Evolutionary conservation across 208 protist genomes (phyloP).

Genomic region (Trypanosoma boissoni): DNA sequence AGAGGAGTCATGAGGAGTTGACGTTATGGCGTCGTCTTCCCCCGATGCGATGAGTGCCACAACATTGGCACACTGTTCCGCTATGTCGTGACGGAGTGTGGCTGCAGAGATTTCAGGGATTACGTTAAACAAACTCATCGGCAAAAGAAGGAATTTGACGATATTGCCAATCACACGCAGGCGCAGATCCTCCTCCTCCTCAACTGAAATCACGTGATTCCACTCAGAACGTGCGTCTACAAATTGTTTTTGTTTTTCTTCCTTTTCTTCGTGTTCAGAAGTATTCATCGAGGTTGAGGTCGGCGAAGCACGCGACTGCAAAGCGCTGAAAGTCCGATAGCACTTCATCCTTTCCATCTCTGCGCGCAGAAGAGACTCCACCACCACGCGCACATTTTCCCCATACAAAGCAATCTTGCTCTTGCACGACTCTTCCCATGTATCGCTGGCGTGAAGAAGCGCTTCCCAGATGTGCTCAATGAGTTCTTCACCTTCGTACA

Average conservation of each 20-base stretch:
- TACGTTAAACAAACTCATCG: constrained; percentile 60
- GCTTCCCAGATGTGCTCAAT: constrained; percentile 70
- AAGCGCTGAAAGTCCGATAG: constrained; percentile 40
- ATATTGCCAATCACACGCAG: constrained; percentile 68
- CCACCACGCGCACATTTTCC: constrained; percentile 61
- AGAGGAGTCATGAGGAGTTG: too few relatives aligned
- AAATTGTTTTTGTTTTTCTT: constrained; percentile 3
- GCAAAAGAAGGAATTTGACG: constrained; percentile 74
- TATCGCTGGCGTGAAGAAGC: constrained; percentile 40
- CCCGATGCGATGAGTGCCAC: constrained; percentile 14
- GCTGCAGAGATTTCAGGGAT: background rate
- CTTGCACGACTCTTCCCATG: constrained; percentile 20
- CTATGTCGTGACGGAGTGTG: constrained; percentile 18
- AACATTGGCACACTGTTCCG: constrained; percentile 19
- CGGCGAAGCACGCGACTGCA: too few relatives aligned
- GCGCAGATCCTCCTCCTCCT: constrained; percentile 72
- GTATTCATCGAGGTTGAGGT: too few relatives aligned
- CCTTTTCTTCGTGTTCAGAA: constrained; percentile 3
- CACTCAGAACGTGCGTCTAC: background rate
- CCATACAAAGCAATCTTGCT: constrained; percentile 41
- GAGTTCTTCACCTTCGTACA: constrained; percentile 61
- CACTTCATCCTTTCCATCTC: constrained; percentile 73
- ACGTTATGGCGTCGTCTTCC: background rate
- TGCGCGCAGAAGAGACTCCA: constrained; percentile 52
- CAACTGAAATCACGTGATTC: constrained; percentile 44